Percentiles rank a stretch among this genome's conserved stretches.
phyloP scores from a whole-genome alignment of 2,329 filamentous ascomycete species.

The Paraphoma chrysanthemicola region DNA sequence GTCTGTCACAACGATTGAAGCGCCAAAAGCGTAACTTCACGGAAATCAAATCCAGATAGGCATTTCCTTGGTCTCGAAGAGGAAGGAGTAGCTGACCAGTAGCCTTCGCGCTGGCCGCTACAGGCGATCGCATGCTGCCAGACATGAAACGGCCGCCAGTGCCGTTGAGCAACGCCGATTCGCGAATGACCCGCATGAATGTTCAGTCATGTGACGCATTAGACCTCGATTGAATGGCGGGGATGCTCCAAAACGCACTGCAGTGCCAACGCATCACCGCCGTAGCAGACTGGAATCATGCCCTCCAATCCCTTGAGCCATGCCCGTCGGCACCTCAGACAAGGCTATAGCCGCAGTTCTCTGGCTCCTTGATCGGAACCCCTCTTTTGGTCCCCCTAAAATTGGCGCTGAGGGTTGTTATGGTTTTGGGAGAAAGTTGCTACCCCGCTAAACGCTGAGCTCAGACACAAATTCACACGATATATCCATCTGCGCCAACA shows the following conservation, averaged over 20 bases:
- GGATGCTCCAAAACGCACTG: conserved; percentile 20
- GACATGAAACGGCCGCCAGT: neutral
- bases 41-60: neutral
- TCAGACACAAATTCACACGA: neutral
- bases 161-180: conserved; percentile 16
- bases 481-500: neutral
- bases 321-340: conserved; percentile 34
- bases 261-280: conserved; percentile 47
- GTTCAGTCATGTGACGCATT: conserved; percentile 21
- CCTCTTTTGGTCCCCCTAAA: conserved; percentile 15
- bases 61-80: neutral
- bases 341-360: conserved; percentile 26
- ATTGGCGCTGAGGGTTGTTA: neutral
- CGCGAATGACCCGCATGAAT: conserved; percentile 26
- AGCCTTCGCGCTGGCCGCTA: neutral
- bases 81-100: neutral
- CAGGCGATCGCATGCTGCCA: neutral
- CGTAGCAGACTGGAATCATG: conserved; percentile 29
- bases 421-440: conserved; percentile 9
- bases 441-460: conserved; percentile 23
- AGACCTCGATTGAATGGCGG: conserved; percentile 17
- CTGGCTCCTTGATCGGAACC: conserved; percentile 22
- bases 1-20: too few species aligned
- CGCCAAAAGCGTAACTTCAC: too few species aligned
- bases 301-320: conserved; percentile 38